Conservation (phyloP, 176 grass and related monocot species). For the Poa pratensis region DNA sequence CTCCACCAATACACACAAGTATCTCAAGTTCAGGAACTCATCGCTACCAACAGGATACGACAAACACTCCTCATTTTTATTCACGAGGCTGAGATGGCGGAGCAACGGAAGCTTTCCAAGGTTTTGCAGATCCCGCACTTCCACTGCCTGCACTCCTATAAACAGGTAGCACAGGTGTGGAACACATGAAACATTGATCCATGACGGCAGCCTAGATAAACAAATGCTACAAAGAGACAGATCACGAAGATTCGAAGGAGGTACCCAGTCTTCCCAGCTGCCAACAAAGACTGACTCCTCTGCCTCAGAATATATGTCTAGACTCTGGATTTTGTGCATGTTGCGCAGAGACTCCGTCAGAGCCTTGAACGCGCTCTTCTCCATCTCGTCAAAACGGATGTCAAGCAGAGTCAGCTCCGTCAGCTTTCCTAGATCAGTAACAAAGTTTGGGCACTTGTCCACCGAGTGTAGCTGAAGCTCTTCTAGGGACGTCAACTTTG, state of each 20-base stretch:
- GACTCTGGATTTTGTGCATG: no score
- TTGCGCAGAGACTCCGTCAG: neutral
- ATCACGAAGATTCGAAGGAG: neutral
- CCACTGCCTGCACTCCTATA: no score
- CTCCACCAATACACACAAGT: neutral
- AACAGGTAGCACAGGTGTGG: no score
- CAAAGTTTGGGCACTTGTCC: neutral
- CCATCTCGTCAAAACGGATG: neutral
- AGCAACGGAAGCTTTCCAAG: neutral
- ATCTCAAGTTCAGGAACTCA: neutral
- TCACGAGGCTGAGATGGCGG: neutral
- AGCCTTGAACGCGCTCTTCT: neutral
- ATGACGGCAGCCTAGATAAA: neutral
- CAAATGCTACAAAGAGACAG: no score
- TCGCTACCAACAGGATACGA: neutral
- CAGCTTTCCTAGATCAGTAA: neutral
- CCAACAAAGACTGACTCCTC: no score
- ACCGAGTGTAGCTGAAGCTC: neutral
- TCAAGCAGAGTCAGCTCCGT: neutral
- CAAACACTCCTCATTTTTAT: neutral
- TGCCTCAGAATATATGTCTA: no score
- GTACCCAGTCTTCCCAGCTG: neutral
- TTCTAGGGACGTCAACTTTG: constrained; percentile 1
- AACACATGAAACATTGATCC: neutral
- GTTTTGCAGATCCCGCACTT: neutral